phyloP scores from a whole-genome alignment of 176 grass and related monocot genomes.

The Rhipidocladum racemiflorum region DNA sequence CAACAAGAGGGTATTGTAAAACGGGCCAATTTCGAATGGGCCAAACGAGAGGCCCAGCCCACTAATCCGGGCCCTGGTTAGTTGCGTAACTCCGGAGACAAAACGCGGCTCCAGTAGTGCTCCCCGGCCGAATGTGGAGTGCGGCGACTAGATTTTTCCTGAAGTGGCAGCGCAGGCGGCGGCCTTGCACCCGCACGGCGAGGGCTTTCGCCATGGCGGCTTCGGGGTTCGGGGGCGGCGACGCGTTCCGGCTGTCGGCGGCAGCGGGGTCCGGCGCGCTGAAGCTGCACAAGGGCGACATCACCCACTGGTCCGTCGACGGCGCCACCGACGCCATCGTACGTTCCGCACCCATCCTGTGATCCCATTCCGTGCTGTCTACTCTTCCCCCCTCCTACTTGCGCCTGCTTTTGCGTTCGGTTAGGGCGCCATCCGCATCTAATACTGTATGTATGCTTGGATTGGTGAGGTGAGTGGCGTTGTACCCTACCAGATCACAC shows the following conservation, averaged over 20 bases:
- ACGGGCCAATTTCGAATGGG: not conserved
- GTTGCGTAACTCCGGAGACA: not conserved
- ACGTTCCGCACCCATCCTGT: conserved; percentile 17
- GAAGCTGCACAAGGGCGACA: conserved; percentile 84
- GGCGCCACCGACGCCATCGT: conserved; percentile 84
- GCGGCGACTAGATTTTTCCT: conserved; percentile 35
- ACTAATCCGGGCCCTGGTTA: not conserved
- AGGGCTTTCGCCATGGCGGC: conserved; percentile 46
- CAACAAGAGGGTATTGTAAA: not conserved
- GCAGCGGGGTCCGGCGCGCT: conserved; percentile 41
- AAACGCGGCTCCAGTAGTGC: not conserved
- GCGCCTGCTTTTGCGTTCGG: not conserved
- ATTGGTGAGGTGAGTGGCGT: not conserved
- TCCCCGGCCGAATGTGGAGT: conserved; percentile 6
- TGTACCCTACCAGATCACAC: too few species aligned
- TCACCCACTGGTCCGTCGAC: conserved; percentile 78
- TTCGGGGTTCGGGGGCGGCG: conserved; percentile 28
- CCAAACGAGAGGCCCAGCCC: not conserved
- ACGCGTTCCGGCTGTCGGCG: conserved; percentile 54
- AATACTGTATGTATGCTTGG: not conserved
- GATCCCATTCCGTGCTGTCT: not conserved
- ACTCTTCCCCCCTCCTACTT: not conserved
- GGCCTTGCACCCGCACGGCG: conserved; percentile 14
- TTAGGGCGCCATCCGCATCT: not conserved
- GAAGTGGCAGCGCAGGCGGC: not conserved